Percentiles rank a stretch among this genome's conserved stretches.
Conservation (phyloP, 2,329 filamentous ascomycete genomes). For the Tolypocladium tropicale region DNA sequence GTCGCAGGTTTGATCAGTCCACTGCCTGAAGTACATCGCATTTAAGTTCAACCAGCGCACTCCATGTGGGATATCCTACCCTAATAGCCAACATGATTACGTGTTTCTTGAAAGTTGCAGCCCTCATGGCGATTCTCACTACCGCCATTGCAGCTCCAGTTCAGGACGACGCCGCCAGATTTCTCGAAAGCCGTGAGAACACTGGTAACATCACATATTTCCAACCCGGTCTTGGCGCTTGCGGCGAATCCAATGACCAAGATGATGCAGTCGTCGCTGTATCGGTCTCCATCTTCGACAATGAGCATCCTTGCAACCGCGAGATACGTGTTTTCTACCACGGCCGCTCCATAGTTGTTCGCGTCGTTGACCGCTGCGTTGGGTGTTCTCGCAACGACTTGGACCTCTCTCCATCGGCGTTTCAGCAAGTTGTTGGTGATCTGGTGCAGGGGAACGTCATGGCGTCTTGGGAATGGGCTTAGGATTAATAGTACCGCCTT, state of each 20-base stretch:
- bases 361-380: constrained; percentile 57
- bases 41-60: background rate
- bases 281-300: constrained; percentile 57
- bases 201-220: constrained; percentile 40
- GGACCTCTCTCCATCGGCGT: constrained; percentile 36
- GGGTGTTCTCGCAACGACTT: constrained; percentile 36
- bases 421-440: constrained; percentile 30
- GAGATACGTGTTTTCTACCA: constrained; percentile 51
- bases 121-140: constrained; percentile 10
- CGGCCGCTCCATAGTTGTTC: constrained; percentile 41
- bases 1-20: no score
- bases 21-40: background rate
- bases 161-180: background rate
- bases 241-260: constrained; percentile 45
- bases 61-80: no score
- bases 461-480: constrained; percentile 17
- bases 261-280: constrained; percentile 56
- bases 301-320: constrained; percentile 46
- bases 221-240: constrained; percentile 54
- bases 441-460: constrained; percentile 12
- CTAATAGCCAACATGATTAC: no score
- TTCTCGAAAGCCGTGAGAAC: background rate
- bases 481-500: background rate
- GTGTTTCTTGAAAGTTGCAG: background rate
- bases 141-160: constrained; percentile 1